Base-by-base conservation (phyloP, 192 early-diverging fungal genomes). In the Coemansia sp. region DNA sequence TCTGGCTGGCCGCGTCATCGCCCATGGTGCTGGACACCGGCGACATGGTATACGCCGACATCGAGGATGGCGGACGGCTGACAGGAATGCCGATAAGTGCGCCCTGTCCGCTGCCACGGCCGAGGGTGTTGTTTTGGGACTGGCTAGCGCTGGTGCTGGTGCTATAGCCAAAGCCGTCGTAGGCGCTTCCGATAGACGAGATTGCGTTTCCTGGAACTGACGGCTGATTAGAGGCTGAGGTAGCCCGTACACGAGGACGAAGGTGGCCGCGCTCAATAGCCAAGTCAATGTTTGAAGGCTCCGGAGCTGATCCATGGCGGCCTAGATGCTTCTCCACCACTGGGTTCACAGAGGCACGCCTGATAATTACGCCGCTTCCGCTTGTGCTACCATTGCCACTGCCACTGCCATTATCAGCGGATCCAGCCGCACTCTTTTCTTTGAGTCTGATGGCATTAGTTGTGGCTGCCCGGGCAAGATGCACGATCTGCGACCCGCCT, bases 371-470 rank as follows among this genome's bases (percentile, higher is more conserved):
- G 10, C 42, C 38, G 29, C 10, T 7, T 5, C 42, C 42, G 16
- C 42, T 45, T 7, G 11, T 14, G 16, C 42, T 45, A 14, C 5
- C 42, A 45, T 14, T 45, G 42, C 42, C 42, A 45, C 5, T 57
- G 56, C 30, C 31, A 57, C 56, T 48, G 58, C 29, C 51, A 3
- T 28, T 40, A 5, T 63, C 66, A n/a, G 48, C 38, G 17, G 64
- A 51, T 1, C 40, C n/a, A 20, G 54, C 72, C 0, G 55, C 55
- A 17, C 54, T 62, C 28, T 66, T 74, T 36, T 74, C 72, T 32
- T 83, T 83, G 32, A 83, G 65, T 18, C 80, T 48, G 56, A 83
- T 83, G 2, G 80, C 80, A 48, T 83, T 83, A 5, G 75, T 73
- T 5, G 80, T 83, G 2, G 80, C 80, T 5, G 80, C 66, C 50